phyloP scores from a whole-genome alignment of 2,329 filamentous ascomycete genomes.

The Gremmenia infestans region DNA sequence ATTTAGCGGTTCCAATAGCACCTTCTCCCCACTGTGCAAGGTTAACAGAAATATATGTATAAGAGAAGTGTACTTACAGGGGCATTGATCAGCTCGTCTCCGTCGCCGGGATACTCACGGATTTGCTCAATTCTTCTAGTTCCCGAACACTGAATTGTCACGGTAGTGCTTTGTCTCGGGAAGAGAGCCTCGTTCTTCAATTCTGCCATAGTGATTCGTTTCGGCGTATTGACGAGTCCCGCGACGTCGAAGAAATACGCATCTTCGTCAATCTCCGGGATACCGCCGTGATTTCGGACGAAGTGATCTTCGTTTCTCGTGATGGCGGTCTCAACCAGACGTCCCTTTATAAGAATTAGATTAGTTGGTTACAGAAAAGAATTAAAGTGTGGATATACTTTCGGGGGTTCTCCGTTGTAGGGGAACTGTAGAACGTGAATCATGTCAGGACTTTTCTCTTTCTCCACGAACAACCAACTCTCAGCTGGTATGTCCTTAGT shows the following conservation, averaged over 20 bases:
- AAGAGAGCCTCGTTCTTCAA: conserved; percentile 20
- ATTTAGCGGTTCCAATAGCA: conserved; percentile 61
- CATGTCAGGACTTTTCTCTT: conserved; percentile 57
- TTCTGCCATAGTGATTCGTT: conserved; percentile 16
- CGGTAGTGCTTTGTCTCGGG: conserved; percentile 36
- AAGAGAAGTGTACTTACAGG: conserved; percentile 4
- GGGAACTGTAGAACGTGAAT: conserved; percentile 58
- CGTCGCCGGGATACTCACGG: conserved; percentile 57
- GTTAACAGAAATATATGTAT: not conserved
- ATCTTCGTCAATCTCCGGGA: conserved; percentile 58
- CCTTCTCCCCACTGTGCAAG: conserved; percentile 52
- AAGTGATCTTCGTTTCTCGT: conserved; percentile 62
- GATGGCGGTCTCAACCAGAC: conserved; percentile 32
- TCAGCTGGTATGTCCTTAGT: conserved; percentile 48
- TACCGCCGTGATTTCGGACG: conserved; percentile 67
- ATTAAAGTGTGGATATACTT: conserved; percentile 12
- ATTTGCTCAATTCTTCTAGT: conserved; percentile 68
- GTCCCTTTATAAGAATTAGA: not conserved
- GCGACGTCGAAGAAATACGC: conserved; percentile 35
- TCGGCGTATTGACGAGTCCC: conserved; percentile 20
- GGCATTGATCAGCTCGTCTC: conserved; percentile 51
- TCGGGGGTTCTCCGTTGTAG: conserved; percentile 59
- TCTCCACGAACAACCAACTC: conserved; percentile 50
- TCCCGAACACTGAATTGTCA: conserved; percentile 64
- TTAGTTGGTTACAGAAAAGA: not conserved